Evolutionary conservation across 257 asterid genomes (phyloP).

Genomic region (Rubia yunnanensis): DNA sequence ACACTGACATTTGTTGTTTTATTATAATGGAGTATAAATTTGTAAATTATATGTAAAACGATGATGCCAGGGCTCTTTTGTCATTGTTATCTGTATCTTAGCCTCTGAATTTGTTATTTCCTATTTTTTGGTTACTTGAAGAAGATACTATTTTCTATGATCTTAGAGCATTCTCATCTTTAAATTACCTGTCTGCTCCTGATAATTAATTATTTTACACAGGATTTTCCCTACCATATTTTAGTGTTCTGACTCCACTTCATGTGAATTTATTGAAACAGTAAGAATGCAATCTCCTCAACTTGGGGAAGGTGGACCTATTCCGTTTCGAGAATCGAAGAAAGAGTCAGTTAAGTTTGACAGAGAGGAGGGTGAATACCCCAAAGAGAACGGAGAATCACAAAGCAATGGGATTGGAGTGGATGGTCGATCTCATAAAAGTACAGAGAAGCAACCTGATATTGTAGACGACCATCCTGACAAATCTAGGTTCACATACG

Average conservation of each 20-base stretch:
- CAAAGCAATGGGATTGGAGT: constrained; percentile 54
- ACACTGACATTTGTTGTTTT: neutral
- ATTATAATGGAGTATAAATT: neutral
- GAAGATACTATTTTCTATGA: neutral
- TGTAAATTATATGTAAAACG: neutral
- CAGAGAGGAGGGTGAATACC: constrained; percentile 73
- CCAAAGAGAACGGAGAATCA: constrained; percentile 74
- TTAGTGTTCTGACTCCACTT: constrained; percentile 6
- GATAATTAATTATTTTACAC: too few species aligned
- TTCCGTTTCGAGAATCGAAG: constrained; percentile 30
- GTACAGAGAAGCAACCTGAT: constrained; percentile 58
- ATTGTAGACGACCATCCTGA: constrained; percentile 63
- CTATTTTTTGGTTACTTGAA: neutral
- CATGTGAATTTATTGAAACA: constrained; percentile 11
- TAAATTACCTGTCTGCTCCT: neutral
- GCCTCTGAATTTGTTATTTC: neutral
- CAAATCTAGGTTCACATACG: constrained; percentile 61
- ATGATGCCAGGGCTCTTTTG: neutral
- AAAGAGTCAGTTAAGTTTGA: constrained; percentile 42
- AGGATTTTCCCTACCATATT: neutral
- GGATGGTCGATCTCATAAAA: constrained; percentile 40
- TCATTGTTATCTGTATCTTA: neutral
- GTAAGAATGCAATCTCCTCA: constrained; percentile 39
- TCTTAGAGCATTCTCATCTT: neutral
- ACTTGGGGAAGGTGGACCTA: constrained; percentile 37